phyloP scores from a whole-genome alignment of 1,284 basidiomycete species.

The Marasmius oreades region DNA sequence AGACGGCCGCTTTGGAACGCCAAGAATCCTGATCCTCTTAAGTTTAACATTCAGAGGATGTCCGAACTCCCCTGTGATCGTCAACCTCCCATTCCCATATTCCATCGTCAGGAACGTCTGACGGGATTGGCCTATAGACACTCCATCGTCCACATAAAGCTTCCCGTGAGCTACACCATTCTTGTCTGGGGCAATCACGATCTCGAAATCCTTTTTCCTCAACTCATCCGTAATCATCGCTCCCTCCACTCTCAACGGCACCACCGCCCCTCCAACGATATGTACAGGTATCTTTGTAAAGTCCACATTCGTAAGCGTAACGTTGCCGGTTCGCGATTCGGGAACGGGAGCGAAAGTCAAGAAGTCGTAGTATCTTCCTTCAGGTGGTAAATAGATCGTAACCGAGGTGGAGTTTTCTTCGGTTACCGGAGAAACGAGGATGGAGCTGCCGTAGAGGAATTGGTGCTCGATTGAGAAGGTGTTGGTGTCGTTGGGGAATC shows the following conservation, averaged over 20 bases:
- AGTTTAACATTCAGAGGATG: slow-evolving; percentile 43
- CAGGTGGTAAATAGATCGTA: slow-evolving; percentile 57
- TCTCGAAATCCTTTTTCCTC: slow-evolving; percentile 54
- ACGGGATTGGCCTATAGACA: slow-evolving; percentile 42
- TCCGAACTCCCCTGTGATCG: slow-evolving; percentile 48
- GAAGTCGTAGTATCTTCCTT: slow-evolving; percentile 62
- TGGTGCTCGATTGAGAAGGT: slow-evolving; percentile 63
- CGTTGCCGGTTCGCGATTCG: slow-evolving; percentile 43
- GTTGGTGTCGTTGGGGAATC: slow-evolving; percentile 56
- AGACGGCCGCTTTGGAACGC: slow-evolving; percentile 31
- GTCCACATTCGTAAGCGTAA: slow-evolving; percentile 46
- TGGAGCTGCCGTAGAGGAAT: slow-evolving; percentile 64
- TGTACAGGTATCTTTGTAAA: slow-evolving; percentile 60
- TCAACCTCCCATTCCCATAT: slow-evolving; percentile 40
- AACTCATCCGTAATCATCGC: slow-evolving; percentile 60
- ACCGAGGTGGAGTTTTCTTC: slow-evolving; percentile 60
- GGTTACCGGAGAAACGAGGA: slow-evolving; percentile 68
- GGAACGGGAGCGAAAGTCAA: slow-evolving; percentile 42
- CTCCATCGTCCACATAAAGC: slow-evolving; percentile 64
- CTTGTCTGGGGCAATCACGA: slow-evolving; percentile 53
- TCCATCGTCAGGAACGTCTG: slow-evolving; percentile 42
- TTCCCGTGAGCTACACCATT: slow-evolving; percentile 46
- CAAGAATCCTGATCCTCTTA: slow-evolving; percentile 42
- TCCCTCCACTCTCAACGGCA: slow-evolving; percentile 50
- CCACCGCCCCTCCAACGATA: slow-evolving; percentile 54